Percentiles rank a stretch among this genome's conserved stretches.
These are phyloP conservation scores for Colletotrichum sp. DNA, from an alignment of 2,329 filamentous ascomycete species.

Conservation along the genomic window DNA sequence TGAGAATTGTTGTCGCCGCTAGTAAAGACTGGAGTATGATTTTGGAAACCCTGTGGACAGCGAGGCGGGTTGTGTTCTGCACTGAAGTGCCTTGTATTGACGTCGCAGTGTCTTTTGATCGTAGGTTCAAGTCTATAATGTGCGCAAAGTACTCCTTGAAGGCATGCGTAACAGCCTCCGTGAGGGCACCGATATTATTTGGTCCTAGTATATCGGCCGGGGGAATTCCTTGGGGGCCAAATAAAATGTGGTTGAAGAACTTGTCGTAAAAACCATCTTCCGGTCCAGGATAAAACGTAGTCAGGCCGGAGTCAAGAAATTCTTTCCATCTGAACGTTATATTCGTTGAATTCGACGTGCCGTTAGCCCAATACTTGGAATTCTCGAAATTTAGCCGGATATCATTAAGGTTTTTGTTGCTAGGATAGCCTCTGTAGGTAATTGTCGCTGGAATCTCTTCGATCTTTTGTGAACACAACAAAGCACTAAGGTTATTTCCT, in stretches of 20 bases:
- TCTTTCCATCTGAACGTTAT: no score
- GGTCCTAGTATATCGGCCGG: no score
- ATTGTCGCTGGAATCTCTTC: background rate
- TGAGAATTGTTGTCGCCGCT: background rate
- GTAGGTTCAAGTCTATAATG: background rate
- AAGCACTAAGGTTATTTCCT: no score
- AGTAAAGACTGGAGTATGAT: background rate
- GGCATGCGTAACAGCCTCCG: fast-evolving
- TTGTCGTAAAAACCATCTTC: no score
- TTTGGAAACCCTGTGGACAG: fast-evolving
- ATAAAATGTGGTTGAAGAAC: no score
- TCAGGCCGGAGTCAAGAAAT: no score
- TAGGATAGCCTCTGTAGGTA: background rate
- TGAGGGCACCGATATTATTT: background rate
- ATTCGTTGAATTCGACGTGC: no score
- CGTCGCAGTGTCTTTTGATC: background rate
- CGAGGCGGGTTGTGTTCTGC: fast-evolving
- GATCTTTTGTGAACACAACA: background rate
- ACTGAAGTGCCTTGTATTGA: background rate
- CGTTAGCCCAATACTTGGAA: background rate
- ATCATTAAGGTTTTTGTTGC: fast-evolving
- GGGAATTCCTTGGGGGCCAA: no score
- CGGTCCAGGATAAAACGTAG: no score
- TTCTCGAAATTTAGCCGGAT: fast-evolving
- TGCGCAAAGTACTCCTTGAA: background rate